phyloP scores from a whole-genome alignment of 345 rosid species.

The Geranium rotundifolium region DNA sequence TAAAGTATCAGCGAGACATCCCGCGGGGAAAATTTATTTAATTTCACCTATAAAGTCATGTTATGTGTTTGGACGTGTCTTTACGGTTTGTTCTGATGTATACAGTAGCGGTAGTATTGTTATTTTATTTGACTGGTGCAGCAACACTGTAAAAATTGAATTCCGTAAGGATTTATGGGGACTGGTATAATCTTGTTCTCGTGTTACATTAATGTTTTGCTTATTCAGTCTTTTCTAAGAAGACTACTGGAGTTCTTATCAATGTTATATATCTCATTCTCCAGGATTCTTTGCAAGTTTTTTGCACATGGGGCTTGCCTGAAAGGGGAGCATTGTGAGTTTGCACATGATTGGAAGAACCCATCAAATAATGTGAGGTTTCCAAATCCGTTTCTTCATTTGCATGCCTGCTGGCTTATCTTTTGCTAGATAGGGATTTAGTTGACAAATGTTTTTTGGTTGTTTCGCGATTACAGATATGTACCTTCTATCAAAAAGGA shows the following conservation, averaged over 20 bases:
- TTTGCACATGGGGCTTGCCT: conserved; percentile 87
- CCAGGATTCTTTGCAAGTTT: conserved; percentile 70
- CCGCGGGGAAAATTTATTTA: too few relatives aligned
- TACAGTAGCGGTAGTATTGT: too few relatives aligned
- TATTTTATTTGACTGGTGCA: too few relatives aligned
- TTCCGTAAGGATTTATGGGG: neutral
- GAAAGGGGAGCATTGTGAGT: conserved; percentile 90
- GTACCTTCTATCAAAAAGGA: conserved; percentile 91
- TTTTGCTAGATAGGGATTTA: neutral
- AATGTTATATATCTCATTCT: neutral
- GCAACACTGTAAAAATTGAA: neutral
- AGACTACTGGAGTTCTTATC: neutral
- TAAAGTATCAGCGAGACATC: neutral
- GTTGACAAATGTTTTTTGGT: conserved; percentile 2
- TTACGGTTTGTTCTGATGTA: neutral
- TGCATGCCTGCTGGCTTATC: neutral
- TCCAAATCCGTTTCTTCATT: neutral
- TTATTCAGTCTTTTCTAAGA: neutral
- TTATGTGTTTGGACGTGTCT: neutral
- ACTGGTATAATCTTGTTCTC: neutral
- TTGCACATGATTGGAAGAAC: conserved; percentile 70
- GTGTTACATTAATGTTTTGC: neutral
- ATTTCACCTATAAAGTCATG: too few relatives aligned
- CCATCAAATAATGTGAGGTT: conserved; percentile 49
- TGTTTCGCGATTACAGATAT: conserved; percentile 38